Base-by-base conservation (phyloP, 306 rosid genomes). In the Betula pendula region DNA sequence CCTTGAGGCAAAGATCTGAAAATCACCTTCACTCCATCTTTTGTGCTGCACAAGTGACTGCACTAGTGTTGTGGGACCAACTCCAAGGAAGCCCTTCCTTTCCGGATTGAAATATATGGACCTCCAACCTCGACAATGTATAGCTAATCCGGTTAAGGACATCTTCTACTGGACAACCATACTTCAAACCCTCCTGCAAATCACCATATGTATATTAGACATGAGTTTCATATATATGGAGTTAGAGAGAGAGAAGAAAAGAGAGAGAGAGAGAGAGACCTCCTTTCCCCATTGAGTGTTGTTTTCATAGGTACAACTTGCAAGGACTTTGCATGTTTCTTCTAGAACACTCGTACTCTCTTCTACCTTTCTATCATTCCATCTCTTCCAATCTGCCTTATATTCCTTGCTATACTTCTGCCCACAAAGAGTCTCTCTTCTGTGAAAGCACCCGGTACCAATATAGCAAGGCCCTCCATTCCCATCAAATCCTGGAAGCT, bases 101-200 rank as follows among this genome's bases (percentile, higher is more conserved):
- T 38, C 67, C 38, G 76, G 76, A 20, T 3, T 35, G 20, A 38
- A 53, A 8, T 53, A 53, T 7, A 70, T 24, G 15, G 81, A 78
- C 60, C 74, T 78, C 81, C 81, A 78, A 2, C 81, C 77, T 71
- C 76, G 40, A 45, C 72, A 71, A 2, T 71, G 81, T 16, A 71
- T 60, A 2, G 47, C 62, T 15, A 78, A 19, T 7, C 81, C 81
- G 24, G 77, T 71, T 22, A 71, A 71, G 6, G 2, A 60, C 24
- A 49, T 78, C 77, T 33, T 78, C 81, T 52, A 71, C 76, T n/a
- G n/a, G 1, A 60, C 71, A 78, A 8, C 71, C 81, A 71, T 78
- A 78, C 72, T 58, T 71, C 81, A 78, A n/a, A 0, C 77, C 77
- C 71, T 59, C 25, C 80, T 76, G 74, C 55, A 43, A 62, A 62